A percentile compares a stretch with the other conserved stretches of the same genome.
These are phyloP conservation scores for Pichia membranifaciens DNA, from an alignment of 805 yeast genomes.

Conservation along the genomic window DNA sequence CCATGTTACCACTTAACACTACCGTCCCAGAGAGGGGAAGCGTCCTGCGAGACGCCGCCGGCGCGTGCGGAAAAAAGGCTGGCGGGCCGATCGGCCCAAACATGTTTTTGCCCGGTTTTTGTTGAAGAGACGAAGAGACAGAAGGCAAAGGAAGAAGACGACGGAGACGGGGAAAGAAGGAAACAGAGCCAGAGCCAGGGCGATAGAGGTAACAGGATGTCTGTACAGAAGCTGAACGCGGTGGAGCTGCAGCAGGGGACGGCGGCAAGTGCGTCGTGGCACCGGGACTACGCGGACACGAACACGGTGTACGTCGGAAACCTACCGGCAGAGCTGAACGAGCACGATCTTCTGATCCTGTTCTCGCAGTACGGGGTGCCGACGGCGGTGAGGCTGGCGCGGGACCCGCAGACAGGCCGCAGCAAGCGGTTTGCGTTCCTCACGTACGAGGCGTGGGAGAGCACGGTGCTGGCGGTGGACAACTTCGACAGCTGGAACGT, in stretches of 20 bases:
- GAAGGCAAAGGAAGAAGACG: too few species aligned
- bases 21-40: too few species aligned
- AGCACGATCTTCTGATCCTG: constrained; percentile 67
- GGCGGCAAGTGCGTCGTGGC: constrained; percentile 69
- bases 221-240: constrained; percentile 53
- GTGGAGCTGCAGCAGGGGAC: constrained; percentile 37
- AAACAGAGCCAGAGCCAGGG: background rate
- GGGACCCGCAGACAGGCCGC: constrained; percentile 60
- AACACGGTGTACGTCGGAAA: constrained; percentile 77
- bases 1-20: too few species aligned
- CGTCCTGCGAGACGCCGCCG: too few species aligned
- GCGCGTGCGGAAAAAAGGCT: too few species aligned
- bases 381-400: constrained; percentile 59
- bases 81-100: too few species aligned
- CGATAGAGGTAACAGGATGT: constrained; percentile 1
- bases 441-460: constrained; percentile 75
- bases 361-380: constrained; percentile 92
- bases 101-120: too few species aligned
- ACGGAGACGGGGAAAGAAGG: too few species aligned
- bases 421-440: constrained; percentile 75
- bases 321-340: constrained; percentile 57
- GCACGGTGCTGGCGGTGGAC: constrained; percentile 82
- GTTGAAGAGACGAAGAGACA: too few species aligned
- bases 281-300: constrained; percentile 70
- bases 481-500: constrained; percentile 66